phyloP scores from a whole-genome alignment of 2,329 filamentous ascomycete species.

The Oidium heveae region DNA sequence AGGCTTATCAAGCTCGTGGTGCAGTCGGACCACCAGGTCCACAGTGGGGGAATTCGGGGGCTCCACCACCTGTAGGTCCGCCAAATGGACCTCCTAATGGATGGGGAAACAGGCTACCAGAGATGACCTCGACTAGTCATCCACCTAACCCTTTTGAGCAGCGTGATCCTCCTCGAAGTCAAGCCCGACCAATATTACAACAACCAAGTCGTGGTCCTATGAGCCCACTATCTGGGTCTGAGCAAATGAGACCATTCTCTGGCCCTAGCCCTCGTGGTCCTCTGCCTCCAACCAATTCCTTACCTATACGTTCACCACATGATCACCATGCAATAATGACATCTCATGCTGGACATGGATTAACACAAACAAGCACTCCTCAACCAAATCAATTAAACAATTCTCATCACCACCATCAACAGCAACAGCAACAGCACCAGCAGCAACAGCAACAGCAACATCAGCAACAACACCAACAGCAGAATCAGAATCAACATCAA shows the following conservation, averaged over 20 bases:
- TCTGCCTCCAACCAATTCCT: constrained; percentile 27
- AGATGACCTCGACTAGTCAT: constrained; percentile 52
- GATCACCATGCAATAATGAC: constrained; percentile 13
- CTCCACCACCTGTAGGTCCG: constrained; percentile 29
- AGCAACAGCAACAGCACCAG: too few relatives aligned
- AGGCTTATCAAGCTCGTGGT: constrained; percentile 67
- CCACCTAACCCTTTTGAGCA: constrained; percentile 64
- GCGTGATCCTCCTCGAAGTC: constrained; percentile 44
- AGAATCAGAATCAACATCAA: too few relatives aligned
- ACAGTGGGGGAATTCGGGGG: constrained; percentile 63
- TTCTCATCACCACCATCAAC: constrained; percentile 22
- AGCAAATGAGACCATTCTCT: constrained; percentile 40
- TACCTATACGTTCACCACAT: constrained; percentile 27
- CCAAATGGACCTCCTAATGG: constrained; percentile 18
- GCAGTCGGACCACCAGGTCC: constrained; percentile 66
- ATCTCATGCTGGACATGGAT: constrained; percentile 11
- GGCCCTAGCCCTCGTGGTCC: constrained; percentile 34
- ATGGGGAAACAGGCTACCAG: constrained; percentile 44
- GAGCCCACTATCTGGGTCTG: constrained; percentile 46
- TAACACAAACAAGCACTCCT: constrained; percentile 24
- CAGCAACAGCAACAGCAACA: constrained; percentile 12
- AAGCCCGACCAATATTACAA: constrained; percentile 37
- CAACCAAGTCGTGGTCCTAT: constrained; percentile 27
- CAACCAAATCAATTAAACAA: constrained; percentile 18
- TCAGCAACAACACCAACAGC: constrained; percentile 22